Base-by-base conservation (phyloP, 2,329 filamentous ascomycete genomes). In the Pseudocercospora eumusae region DNA sequence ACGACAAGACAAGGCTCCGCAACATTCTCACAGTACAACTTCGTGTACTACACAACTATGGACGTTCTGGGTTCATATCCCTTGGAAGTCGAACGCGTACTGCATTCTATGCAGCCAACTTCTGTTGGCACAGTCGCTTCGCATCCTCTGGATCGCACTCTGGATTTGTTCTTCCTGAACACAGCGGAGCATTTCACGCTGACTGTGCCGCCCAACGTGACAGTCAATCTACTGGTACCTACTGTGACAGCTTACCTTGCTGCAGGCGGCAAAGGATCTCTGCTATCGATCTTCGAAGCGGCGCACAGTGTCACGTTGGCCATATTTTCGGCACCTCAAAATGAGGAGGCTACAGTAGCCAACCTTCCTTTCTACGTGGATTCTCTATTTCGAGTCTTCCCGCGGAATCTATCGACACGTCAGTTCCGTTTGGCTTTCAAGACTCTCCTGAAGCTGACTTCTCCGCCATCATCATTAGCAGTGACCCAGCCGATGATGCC, bases 351-450 rank as follows among this genome's bases (percentile, higher is more conserved):
- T 21, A 88, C 91, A 15, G 83, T 87, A 8, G 83, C 84, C 65
- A 84, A 95, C 58, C 82, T 93, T 1, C 91, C 92, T 0, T 91
- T 91, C 71, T 96, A 97, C 76, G 87, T 96, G 66, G 88, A 93
- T 69, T 87, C 88, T 13, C 82, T 96, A 0, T 90, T 96, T 71
- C 81, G 84, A 20, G 80, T 91, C 0, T 96, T 96, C 75, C 92
- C 93, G 0, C 74, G 81, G 1, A 89, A 88, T 62, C 86, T 96
- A 20, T 93, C 91, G 0, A 83, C 90, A 0, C 86, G 92, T 15
- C 93, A 97, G 74, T 96, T 97, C 79, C 86, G 92, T 28, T 82
- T 96, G 9, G 93, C 92, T 10, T 93, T 96, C 80, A 91, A 89
- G 74, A 93, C 91, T 1, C 81, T 96, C 50, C 86, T 96, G 75